Base-by-base conservation (phyloP, 2,329 filamentous ascomycete species). In the Aspergillus fischeri region DNA sequence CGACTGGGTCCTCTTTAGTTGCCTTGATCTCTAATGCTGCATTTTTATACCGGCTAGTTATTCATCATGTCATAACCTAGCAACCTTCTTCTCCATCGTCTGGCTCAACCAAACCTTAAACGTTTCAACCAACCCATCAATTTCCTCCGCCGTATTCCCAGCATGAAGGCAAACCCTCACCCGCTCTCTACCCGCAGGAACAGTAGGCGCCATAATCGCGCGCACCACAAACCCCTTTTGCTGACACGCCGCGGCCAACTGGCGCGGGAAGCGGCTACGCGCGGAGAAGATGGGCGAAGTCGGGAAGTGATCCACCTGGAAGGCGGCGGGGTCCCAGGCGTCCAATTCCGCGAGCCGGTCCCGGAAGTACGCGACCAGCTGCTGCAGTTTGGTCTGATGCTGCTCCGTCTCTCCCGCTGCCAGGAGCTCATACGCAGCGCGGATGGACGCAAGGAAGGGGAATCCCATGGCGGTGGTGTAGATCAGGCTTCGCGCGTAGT, bases 401-500 rank as follows among this genome's bases (percentile, higher is more conserved):
- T 77, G 57, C 54, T 79, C 75, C 0, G 81, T 83, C 32, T 75
- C 67, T 0, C 83, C 83, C 1, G 73, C 69, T 8, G 67, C 68
- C n/a, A 90, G 73, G 32, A 86, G 79, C 7, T 80, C 77, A 65
- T 87, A 89, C 0, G 80, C 78, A 0, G 82, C 78, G 45, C 79
- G 75, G 53, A 89, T 86, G 14, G 81, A 81, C 0, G 82, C 82
- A 1, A 89, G 77, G 1, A 81, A 79, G 0, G 86, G 83, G 44
- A 84, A 84, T 0, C 84, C 81, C 74, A 89, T 80, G 29, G 87
- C 86, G 0, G 88, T 91, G 0, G 88, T 90, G 70, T 90, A 92
- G 54, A 91, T 90, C 45, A 91, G 74, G 1, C 83, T 86, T n/a
- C 88, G 83, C 0, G 88, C 87, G 66, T 91, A 91, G 67, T 92